Evolutionary conservation across 2,329 filamentous ascomycete species (phyloP).

Genomic region (Ascochyta fabae): DNA sequence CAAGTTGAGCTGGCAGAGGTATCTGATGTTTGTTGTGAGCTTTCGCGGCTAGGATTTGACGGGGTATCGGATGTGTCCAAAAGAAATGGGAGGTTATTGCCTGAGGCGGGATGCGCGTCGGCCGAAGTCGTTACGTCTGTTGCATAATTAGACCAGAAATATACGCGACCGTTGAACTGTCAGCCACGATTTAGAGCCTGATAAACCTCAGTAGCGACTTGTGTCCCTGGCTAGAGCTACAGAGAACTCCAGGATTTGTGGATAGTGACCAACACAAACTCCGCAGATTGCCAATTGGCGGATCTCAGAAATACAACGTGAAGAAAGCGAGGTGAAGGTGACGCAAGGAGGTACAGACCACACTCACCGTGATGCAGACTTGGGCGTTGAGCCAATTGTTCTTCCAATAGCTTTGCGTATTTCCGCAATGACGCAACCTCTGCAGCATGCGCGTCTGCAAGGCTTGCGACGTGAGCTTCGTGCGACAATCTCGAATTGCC

Average conservation of each 20-base stretch:
- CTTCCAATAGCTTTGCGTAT: slow-evolving; percentile 50
- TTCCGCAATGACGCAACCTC: slow-evolving; percentile 50
- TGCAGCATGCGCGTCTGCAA: slow-evolving; percentile 48
- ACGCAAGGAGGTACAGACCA: slow-evolving; percentile 5
- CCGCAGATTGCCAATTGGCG: slow-evolving; percentile 8
- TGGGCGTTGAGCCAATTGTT: slow-evolving; percentile 36
- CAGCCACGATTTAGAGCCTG: slow-evolving; percentile 10
- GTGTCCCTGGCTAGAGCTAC: slow-evolving; percentile 11
- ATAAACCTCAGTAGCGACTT: slow-evolving; percentile 14
- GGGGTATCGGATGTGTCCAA: slow-evolving; percentile 32
- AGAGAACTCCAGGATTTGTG: slow-evolving; percentile 1
- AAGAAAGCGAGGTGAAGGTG: slow-evolving; percentile 6
- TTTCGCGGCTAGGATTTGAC: slow-evolving; percentile 32
- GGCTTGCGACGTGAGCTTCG: slow-evolving; percentile 47
- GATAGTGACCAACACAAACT: slow-evolving; percentile 13
- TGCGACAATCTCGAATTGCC: slow-evolving; percentile 46
- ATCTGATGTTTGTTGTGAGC: slow-evolving; percentile 23
- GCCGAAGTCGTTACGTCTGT: slow-evolving; percentile 18
- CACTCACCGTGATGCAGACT: slow-evolving; percentile 41
- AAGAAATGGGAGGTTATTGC: slow-evolving; percentile 35
- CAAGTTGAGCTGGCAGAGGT: slow-evolving; percentile 30
- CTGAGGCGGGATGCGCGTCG: slow-evolving; percentile 33
- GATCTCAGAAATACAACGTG: neutral
- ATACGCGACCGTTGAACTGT: slow-evolving; percentile 11
- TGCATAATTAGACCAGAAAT: slow-evolving; percentile 17